These are phyloP conservation scores for Xylaria multiplex DNA, from an alignment of 2,329 filamentous ascomycete species.

Conservation along the genomic window DNA sequence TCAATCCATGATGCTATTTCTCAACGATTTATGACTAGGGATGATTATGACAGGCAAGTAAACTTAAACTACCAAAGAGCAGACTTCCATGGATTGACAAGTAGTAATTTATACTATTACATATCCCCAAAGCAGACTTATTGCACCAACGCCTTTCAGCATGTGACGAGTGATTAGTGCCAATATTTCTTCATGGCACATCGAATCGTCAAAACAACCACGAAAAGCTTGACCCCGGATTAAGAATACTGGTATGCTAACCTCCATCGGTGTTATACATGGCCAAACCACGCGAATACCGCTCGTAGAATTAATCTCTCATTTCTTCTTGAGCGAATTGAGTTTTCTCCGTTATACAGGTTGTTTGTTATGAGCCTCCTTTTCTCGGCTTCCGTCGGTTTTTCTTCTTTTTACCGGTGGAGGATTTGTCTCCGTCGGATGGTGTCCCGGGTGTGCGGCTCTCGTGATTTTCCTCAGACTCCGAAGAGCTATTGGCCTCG, in stretches of 20 bases:
- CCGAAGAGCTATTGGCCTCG: conserved; percentile 68
- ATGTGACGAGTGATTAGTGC: too few species aligned
- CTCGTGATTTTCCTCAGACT: conserved; percentile 39
- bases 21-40: too few species aligned
- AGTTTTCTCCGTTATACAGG: neutral
- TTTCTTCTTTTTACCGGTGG: conserved; percentile 31
- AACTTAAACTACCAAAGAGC: neutral
- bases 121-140: neutral
- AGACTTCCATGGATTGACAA: neutral
- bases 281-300: neutral
- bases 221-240: conserved; percentile 3
- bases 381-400: conserved; percentile 50
- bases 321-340: neutral
- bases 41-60: neutral
- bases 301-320: neutral
- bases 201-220: neutral
- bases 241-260: neutral
- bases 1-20: neutral
- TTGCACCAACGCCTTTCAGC: too few species aligned
- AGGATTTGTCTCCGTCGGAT: conserved; percentile 34
- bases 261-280: neutral
- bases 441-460: conserved; percentile 15
- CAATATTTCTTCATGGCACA: neutral
- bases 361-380: conserved; percentile 38
- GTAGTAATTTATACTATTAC: conserved; percentile 12